Conservation (phyloP, 305 asterid genomes). For the Fraxinus greggii region DNA sequence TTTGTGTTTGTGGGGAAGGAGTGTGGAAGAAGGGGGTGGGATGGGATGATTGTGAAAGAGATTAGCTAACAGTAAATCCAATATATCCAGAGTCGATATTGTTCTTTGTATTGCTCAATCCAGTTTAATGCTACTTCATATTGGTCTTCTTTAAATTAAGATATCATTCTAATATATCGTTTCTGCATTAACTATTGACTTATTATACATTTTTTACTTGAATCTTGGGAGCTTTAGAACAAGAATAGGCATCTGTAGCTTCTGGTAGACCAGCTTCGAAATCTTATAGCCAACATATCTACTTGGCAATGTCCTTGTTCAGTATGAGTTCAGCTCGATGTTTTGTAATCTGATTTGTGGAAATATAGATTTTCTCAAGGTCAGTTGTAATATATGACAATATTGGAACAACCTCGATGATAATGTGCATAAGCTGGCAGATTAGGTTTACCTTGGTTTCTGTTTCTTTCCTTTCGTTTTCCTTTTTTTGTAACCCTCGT, state of each 20-base stretch:
- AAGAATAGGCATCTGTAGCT: slow-evolving; percentile 61
- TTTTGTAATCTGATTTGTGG: neutral
- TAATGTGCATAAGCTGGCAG: neutral
- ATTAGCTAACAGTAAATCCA: too few species aligned
- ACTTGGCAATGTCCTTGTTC: slow-evolving; percentile 87
- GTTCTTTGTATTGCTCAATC: too few species aligned
- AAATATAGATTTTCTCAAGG: neutral
- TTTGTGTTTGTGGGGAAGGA: neutral
- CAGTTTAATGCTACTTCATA: too few species aligned
- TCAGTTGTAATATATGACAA: neutral
- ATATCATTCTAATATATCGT: too few species aligned
- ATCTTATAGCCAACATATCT: slow-evolving; percentile 58
- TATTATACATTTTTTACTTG: neutral
- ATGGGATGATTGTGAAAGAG: too few species aligned
- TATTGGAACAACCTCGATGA: neutral
- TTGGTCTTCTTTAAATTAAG: too few species aligned
- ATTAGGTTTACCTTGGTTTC: neutral
- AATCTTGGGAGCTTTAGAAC: slow-evolving; percentile 50
- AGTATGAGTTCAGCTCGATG: slow-evolving; percentile 30
- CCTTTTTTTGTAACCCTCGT: neutral
- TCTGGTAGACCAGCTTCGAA: slow-evolving; percentile 75
- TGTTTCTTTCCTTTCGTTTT: neutral
- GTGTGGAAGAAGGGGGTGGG: too few species aligned
- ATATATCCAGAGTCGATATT: too few species aligned
- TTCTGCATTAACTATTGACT: too few species aligned